Evolutionary conservation across 192 early-diverging fungal genomes (phyloP), one percentile per base, ranked within the genome.

Genomic region (Coemansia guatemalensis): DNA sequence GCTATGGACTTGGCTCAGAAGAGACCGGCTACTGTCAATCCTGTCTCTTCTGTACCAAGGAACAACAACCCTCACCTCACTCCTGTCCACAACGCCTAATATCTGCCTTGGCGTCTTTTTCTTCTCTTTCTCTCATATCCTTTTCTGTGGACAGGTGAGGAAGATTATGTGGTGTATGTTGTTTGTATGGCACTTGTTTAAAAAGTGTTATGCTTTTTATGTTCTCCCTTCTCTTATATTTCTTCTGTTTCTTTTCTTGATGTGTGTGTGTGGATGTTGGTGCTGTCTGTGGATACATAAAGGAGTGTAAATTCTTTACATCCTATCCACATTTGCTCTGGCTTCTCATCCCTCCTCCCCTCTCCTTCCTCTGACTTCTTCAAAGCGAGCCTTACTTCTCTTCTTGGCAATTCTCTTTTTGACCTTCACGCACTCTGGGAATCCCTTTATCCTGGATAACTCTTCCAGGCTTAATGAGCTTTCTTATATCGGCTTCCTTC

Each of bases 11-110:
- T 78, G 54, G 53, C 72, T 20, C 63, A 65, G 63, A 65, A 56
- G 59, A 56, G 73, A 18, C 53, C 73, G 12, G 58, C 73, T 12
- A 67, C 70, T 5, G 67, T 75, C 0, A 53, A 47, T 20, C 60
- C 67, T 9, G 50, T 65, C 49, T 41, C 53, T 56, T 33, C 27
- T 48, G 58, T 57, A 2, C 23, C 17, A 14, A 56, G 30, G 35
- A 53, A 12, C 23, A 47, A 25, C 60, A 50, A 51, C 32, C 32
- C 56, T 21, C 67, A 75, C 23, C 65, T 77, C 22, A 56, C 75
- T 21, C 58, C 75, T 58, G 68, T 64, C 58, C 68, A 77, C 62
- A 47, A 68, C 65, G 75, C 75, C 69, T 77, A 64, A 68, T 23
- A 22, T 21, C n/a, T 32, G 56, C 11, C 18, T 24, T 35, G 41